Base-by-base conservation (phyloP, 2,329 filamentous ascomycete genomes). In the Pseudogymnoascus sp. region DNA sequence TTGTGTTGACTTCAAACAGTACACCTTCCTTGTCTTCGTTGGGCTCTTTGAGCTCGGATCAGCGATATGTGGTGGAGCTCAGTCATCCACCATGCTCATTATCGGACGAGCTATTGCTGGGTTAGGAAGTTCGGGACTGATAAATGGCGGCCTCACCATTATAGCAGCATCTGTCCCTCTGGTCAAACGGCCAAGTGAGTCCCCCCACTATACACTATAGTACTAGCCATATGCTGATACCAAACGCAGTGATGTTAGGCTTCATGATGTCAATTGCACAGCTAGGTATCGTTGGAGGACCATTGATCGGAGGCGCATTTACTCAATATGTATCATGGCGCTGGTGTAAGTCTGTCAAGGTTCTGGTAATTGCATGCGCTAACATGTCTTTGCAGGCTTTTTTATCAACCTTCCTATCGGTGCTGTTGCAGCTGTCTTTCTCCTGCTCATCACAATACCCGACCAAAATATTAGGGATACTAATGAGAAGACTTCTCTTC, bases 31-130 rank as follows among this genome's bases (percentile, higher is more conserved):
- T 8, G 41, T 55, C 7, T 67, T 67, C 45, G 73, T 86, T 35
- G 65, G 72, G 30, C 62, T 84, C 33, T 86, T 86, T 65, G 82
- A 85, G 67, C 28, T 84, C 0, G 84, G 84, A 2, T 83, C 79
- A 0, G 67, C 82, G 2, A 70, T 86, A 19, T 85, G 82, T 62
- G 83, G 73, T 62, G 66, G 77, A 62, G 78, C 83, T 0, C 72
- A 69, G 0, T 79, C 75, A 12, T 82, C 80, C 0, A 67, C 71
- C 0, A 81, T 81, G 74, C 77, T 86, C 60, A 85, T 86, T 61
- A 69, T 79, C 4, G 82, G 82, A 2, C 76, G 83, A 5, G 80
- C 80, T 2, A 71, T 85, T 2, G 79, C 82, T 0, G 84, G 83
- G 0, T 65, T 79, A 0, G 83, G 83, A 1, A 75, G 75, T 1